phyloP scores from a whole-genome alignment of 768 basidiomycete species.

The Mrakia frigida region DNA sequence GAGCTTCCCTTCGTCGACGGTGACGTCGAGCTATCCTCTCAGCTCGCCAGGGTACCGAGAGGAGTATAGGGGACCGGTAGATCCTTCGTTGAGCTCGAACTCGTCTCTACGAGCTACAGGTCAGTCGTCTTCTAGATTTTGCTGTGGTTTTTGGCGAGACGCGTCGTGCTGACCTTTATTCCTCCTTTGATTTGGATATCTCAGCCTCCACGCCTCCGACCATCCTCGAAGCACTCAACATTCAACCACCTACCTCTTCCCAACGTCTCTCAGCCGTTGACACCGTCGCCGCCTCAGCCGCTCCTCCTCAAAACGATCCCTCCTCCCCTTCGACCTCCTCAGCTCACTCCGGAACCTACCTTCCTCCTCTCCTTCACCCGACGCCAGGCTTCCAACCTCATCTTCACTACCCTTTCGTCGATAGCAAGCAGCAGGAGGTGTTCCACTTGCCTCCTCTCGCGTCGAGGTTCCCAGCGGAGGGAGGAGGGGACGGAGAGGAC shows the following conservation, averaged over 20 bases:
- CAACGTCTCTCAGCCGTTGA: neutral
- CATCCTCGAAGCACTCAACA: slow-evolving; percentile 6
- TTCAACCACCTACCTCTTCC: neutral
- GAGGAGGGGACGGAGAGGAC: neutral
- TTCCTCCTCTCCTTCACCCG: slow-evolving; percentile 7
- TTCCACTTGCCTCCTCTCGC: slow-evolving; percentile 13
- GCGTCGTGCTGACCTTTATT: neutral
- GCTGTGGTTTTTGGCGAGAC: neutral
- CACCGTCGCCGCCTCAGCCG: neutral
- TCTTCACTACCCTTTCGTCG: slow-evolving; percentile 22
- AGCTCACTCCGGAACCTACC: neutral
- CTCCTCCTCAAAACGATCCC: neutral
- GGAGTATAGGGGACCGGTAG: neutral
- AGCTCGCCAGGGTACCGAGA: neutral
- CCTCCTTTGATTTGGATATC: neutral
- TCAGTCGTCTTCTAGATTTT: neutral
- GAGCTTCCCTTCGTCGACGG: neutral
- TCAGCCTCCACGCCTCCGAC: neutral
- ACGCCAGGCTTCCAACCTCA: slow-evolving; percentile 1
- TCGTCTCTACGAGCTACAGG: neutral
- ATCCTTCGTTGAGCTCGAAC: neutral
- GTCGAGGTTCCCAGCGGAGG: neutral
- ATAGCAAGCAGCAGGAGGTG: slow-evolving; percentile 14
- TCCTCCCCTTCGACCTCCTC: slow-evolving; percentile 10
- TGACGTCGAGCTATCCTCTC: neutral